A percentile compares a stretch with the other conserved stretches of the same genome.
phyloP scores from a whole-genome alignment of 2,329 filamentous ascomycete species.

The Pseudogymnoascus sp. region DNA sequence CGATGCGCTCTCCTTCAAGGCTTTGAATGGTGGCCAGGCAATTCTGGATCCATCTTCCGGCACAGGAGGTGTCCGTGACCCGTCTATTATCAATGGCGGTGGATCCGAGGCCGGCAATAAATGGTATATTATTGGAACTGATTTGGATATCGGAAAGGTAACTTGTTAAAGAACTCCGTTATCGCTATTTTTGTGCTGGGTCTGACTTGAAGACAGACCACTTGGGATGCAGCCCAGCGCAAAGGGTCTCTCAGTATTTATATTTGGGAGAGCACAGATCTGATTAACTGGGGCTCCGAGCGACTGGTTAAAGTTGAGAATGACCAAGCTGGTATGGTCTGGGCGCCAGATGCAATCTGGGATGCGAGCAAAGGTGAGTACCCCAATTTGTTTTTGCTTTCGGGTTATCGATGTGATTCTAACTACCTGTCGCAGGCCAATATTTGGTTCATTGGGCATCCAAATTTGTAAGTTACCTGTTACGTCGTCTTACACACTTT shows the following conservation, averaged over 20 bases:
- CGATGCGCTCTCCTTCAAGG: slow-evolving; percentile 39
- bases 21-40: slow-evolving; percentile 41
- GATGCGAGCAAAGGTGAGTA: slow-evolving; percentile 35
- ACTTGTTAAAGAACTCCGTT: background rate
- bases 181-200: background rate
- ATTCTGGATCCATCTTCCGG: slow-evolving; percentile 43
- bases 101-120: slow-evolving; percentile 41
- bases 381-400: slow-evolving; percentile 11
- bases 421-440: slow-evolving; percentile 27
- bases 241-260: slow-evolving; percentile 45
- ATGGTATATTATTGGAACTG: slow-evolving; percentile 49
- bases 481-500: background rate
- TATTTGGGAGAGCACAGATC: slow-evolving; percentile 46
- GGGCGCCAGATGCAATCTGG: slow-evolving; percentile 50
- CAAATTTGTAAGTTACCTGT: slow-evolving; percentile 34
- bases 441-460: slow-evolving; percentile 42
- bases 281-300: slow-evolving; percentile 42
- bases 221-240: slow-evolving; percentile 44
- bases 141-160: slow-evolving; percentile 43
- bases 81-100: slow-evolving; percentile 40
- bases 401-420: background rate
- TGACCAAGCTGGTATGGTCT: slow-evolving; percentile 48
- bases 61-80: slow-evolving; percentile 45
- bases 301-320: slow-evolving; percentile 44
- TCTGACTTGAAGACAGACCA: slow-evolving; percentile 32